These are phyloP conservation scores for Tephrocybe sp. DNA, from an alignment of 768 basidiomycete genomes.

Conservation along the genomic window DNA sequence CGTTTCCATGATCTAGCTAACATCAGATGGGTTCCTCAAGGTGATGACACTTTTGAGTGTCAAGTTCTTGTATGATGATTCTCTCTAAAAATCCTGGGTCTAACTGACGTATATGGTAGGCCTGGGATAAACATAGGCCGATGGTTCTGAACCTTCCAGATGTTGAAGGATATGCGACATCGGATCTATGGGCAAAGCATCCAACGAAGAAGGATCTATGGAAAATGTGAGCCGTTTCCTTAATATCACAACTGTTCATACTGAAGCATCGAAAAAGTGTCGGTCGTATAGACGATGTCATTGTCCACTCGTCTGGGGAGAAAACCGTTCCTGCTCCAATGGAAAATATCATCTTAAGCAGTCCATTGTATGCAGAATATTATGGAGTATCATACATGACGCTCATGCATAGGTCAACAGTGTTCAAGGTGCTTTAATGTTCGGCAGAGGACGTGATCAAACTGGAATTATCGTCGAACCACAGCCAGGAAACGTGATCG, in stretches of 20 bases:
- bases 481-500: not conserved
- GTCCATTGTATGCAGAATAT: constrained; percentile 23
- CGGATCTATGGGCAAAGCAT: constrained; percentile 24
- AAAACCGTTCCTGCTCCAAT: constrained; percentile 32
- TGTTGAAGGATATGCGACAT: constrained; percentile 38
- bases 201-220: constrained; percentile 40
- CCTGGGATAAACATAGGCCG: constrained; percentile 22
- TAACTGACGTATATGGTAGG: constrained; percentile 20
- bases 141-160: constrained; percentile 33
- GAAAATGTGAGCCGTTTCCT: constrained; percentile 33
- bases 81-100: constrained; percentile 23
- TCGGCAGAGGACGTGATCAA: constrained; percentile 35
- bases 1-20: constrained; percentile 7
- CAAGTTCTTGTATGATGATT: constrained; percentile 18
- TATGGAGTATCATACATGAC: not conserved
- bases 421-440: constrained; percentile 36
- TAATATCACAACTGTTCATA: not conserved
- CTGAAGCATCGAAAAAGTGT: constrained; percentile 17
- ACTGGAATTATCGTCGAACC: constrained; percentile 32
- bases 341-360: constrained; percentile 20
- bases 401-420: constrained; percentile 11
- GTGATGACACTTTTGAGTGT: constrained; percentile 26
- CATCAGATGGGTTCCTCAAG: constrained; percentile 28
- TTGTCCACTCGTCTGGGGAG: constrained; percentile 30
- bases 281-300: constrained; percentile 32